Evolutionary conservation across 1,284 basidiomycete species (phyloP), one percentile per base, ranked within the genome.

Genomic region (Ceratorhiza oryzae-sativae): DNA sequence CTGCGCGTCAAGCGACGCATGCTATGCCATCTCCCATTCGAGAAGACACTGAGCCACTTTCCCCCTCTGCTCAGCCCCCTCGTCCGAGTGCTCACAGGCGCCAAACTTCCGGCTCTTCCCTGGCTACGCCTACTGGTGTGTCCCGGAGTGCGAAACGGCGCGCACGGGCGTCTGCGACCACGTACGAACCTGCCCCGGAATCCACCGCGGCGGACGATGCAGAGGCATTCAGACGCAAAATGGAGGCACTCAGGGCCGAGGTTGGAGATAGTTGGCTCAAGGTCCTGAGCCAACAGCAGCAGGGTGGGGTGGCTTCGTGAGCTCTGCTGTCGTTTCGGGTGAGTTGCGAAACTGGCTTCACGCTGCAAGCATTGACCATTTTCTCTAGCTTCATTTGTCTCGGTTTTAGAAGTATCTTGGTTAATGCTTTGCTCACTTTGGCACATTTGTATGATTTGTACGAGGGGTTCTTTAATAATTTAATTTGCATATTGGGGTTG

Each of bases 191-290:
- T 9, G 59, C 59, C 4, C 41, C 36, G 5, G 65, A n/a, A 32
- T 6, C 53, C 3, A 55, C 8, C 12, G 15, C 27, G 2, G 80
- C 72, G 63, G 82, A 79, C 74, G 85, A 87, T 75, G 90, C 86
- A 15, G 91, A 92, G 72, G 84, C 87, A 53, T 92, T 91, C 78
- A 84, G 93, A 55, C 86, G 87, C 73, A 85, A 85, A 76, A 92
- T 95, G 74, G 93, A 95, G 82, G 89, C 88, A 6, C 77, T 95
- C 77, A 87, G 91, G 79, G 84, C 87, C 73, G 93, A 95, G 77
- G 93, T 95, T 84, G 93, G 93, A 1, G 93, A 94, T 46, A 88
- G 89, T 12, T 94, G 92, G 92, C 77, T 94, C 77, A 92, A 91
- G 81, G 90, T 93, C 68, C 89, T 90, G 77, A 90, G 87, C 75